Evolutionary conservation across 257 asterid genomes (phyloP).

Genomic region (Petunia axillaris): DNA sequence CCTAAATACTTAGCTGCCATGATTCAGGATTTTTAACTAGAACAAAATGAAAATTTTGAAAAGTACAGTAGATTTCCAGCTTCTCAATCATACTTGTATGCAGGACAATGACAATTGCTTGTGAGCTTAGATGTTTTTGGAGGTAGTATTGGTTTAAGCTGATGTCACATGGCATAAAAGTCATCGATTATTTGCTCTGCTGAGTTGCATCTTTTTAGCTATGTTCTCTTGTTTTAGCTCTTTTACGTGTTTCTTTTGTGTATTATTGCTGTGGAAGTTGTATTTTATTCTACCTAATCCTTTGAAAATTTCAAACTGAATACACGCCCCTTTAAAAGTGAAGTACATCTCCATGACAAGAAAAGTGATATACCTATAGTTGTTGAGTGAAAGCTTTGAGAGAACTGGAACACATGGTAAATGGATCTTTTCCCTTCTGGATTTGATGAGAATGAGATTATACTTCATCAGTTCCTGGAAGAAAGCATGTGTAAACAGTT

Average conservation of each 20-base stretch:
- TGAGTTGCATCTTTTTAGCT: not conserved
- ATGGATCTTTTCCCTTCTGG: constrained; percentile 8
- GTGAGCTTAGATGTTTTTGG: not conserved
- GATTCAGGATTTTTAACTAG: not conserved
- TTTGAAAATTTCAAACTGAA: constrained; percentile 2
- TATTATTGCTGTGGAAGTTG: not conserved
- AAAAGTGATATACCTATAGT: not conserved
- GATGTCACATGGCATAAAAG: not conserved
- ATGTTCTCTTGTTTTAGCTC: constrained; percentile 19
- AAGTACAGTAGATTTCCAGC: not conserved
- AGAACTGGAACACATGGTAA: constrained; percentile 5
- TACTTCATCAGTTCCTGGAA: not conserved
- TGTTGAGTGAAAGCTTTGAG: not conserved
- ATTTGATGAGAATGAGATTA: constrained; percentile 11
- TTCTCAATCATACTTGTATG: not conserved
- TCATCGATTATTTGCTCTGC: not conserved
- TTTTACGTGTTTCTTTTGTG: not conserved
- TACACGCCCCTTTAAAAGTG: not conserved
- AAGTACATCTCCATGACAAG: not conserved
- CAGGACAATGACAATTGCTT: not conserved
- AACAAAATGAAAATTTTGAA: not conserved
- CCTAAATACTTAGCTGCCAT: not conserved
- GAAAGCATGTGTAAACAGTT: constrained; percentile 6
- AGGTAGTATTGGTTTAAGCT: constrained; percentile 4
- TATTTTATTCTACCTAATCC: not conserved